Conservation (phyloP, 2,329 filamentous ascomycete genomes). For the Epichloe hybrida region DNA sequence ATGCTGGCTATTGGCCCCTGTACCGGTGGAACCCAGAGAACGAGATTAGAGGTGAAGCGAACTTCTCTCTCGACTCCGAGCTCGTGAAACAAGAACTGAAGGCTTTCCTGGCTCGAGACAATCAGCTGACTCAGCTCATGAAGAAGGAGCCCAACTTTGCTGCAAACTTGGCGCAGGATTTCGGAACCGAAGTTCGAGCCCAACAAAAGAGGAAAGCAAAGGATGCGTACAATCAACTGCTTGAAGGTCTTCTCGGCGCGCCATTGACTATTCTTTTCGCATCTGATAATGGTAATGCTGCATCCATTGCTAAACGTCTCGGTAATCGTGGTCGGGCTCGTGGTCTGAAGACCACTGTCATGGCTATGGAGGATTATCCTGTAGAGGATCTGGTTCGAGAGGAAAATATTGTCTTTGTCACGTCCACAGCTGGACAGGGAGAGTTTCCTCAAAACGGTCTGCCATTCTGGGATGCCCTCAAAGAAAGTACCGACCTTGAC, state of each 20-base stretch:
- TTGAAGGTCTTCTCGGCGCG: slow-evolving; percentile 87
- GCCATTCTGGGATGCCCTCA: slow-evolving; percentile 84
- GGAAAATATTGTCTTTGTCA: slow-evolving; percentile 85
- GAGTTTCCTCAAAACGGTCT: slow-evolving; percentile 95
- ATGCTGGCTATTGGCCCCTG: slow-evolving; percentile 93
- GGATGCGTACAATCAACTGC: slow-evolving; percentile 84
- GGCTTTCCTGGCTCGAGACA: slow-evolving; percentile 81
- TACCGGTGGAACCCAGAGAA: slow-evolving; percentile 93
- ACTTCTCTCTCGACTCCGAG: slow-evolving; percentile 89
- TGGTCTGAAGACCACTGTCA: slow-evolving; percentile 82
- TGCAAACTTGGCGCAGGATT: slow-evolving; percentile 72
- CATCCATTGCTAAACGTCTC: slow-evolving; percentile 75
- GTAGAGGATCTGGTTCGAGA: slow-evolving; percentile 81
- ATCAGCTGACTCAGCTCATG: slow-evolving; percentile 92
- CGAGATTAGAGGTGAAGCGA: slow-evolving; percentile 72
- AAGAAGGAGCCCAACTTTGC: slow-evolving; percentile 78
- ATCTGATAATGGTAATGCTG: slow-evolving; percentile 87
- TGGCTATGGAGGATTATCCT: slow-evolving; percentile 98
- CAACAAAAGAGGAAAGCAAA: slow-evolving; percentile 94
- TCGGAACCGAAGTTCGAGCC: slow-evolving; percentile 80
- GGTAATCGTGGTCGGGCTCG: slow-evolving; percentile 79
- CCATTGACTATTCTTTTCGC: slow-evolving; percentile 87
- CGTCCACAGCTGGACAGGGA: slow-evolving; percentile 85
- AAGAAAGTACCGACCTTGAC: slow-evolving; percentile 84
- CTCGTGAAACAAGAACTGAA: slow-evolving; percentile 93